Conservation (phyloP, 2,329 filamentous ascomycete genomes). For the Zasmidium cellare region DNA sequence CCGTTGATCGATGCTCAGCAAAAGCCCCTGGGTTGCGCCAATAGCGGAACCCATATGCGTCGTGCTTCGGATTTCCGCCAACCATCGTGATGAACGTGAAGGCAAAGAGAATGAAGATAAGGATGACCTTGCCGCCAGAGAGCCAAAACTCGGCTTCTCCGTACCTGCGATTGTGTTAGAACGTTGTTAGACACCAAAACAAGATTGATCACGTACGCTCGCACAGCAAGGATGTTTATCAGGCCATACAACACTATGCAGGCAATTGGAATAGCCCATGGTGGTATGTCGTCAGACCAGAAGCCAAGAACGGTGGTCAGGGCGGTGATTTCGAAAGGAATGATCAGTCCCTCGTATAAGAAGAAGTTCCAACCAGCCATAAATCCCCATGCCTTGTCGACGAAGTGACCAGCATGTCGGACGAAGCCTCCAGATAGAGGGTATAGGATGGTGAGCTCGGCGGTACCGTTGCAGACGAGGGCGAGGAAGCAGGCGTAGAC, state of each 20-base stretch:
- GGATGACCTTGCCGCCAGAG: conserved; percentile 45
- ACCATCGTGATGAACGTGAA: conserved; percentile 37
- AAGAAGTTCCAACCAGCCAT: conserved; percentile 49
- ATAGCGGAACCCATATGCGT: conserved; percentile 47
- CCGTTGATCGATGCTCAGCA: conserved; percentile 29
- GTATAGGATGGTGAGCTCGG: conserved; percentile 54
- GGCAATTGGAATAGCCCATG: conserved; percentile 42
- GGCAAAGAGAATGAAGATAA: conserved; percentile 32
- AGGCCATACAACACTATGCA: conserved; percentile 34
- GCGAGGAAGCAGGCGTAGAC: conserved; percentile 53
- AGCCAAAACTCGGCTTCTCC: conserved; percentile 55
- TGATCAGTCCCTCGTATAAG: conserved; percentile 52
- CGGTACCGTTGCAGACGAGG: conserved; percentile 64
- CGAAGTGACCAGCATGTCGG: conserved; percentile 64
- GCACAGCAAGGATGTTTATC: conserved; percentile 46
- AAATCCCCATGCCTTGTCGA: conserved; percentile 66
- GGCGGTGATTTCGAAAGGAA: conserved; percentile 55
- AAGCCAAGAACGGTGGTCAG: conserved; percentile 43
- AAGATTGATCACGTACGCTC: too few species aligned
- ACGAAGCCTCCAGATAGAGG: conserved; percentile 50
- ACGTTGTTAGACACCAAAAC: too few species aligned
- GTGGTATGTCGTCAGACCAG: conserved; percentile 47
- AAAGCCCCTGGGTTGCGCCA: conserved; percentile 38
- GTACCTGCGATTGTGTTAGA: too few species aligned
- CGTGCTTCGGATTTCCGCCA: conserved; percentile 33